Conservation (phyloP, 148 eudicot genomes). For the Vaccinium corymbosum region DNA sequence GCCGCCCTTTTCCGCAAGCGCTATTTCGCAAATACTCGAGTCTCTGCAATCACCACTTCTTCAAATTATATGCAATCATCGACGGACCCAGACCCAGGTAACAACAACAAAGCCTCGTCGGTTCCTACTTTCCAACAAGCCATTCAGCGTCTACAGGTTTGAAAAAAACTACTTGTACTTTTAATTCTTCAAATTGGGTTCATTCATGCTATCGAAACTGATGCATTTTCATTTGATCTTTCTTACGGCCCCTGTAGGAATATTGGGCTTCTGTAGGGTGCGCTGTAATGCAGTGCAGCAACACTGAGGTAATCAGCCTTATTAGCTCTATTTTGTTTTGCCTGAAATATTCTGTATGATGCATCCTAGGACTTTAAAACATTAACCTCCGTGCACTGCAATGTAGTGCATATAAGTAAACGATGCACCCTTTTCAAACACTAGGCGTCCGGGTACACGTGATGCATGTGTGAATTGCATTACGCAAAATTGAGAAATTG, state of each 20-base stretch:
- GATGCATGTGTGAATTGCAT: too few relatives aligned
- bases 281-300: constrained; percentile 99
- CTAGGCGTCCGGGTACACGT: too few relatives aligned
- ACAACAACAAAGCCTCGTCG: constrained; percentile 15
- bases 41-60: constrained; percentile 26
- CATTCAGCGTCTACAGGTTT: constrained; percentile 93
- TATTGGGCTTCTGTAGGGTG: constrained; percentile 99
- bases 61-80: constrained; percentile 19
- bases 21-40: constrained; percentile 22
- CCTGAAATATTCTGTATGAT: too few relatives aligned
- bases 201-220: neutral
- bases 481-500: too few relatives aligned
- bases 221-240: constrained; percentile 10
- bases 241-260: constrained; percentile 44
- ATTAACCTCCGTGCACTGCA: too few relatives aligned
- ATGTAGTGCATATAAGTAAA: too few relatives aligned
- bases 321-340: neutral
- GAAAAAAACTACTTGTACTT: neutral
- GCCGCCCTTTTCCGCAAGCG: constrained; percentile 22
- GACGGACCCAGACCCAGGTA: constrained; percentile 24
- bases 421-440: too few relatives aligned
- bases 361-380: too few relatives aligned
- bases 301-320: constrained; percentile 71
- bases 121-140: constrained; percentile 92
- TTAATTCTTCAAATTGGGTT: neutral